Conservation (phyloP, 805 yeast genomes). For the Pichia californica region DNA sequence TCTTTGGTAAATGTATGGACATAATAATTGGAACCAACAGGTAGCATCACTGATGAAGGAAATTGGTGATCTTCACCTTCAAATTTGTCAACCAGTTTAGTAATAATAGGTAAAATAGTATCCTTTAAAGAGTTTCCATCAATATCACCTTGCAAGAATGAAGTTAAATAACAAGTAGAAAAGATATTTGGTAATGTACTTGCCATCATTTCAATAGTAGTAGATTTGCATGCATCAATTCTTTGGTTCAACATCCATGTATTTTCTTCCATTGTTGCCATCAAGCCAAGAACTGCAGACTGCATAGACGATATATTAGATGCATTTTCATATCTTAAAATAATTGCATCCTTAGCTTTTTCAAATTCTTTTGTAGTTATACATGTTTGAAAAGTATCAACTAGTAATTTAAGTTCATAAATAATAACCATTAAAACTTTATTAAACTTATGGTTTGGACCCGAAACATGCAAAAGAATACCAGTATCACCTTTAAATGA, state of each 20-base stretch:
- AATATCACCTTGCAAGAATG: constrained; percentile 48
- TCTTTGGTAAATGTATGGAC: constrained; percentile 37
- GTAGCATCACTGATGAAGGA: constrained; percentile 36
- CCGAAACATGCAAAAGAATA: constrained; percentile 46
- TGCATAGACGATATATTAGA: constrained; percentile 39
- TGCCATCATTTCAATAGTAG: constrained; percentile 33
- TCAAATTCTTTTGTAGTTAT: constrained; percentile 34
- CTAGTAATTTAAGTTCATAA: constrained; percentile 24
- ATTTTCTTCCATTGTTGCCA: constrained; percentile 49
- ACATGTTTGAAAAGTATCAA: constrained; percentile 6
- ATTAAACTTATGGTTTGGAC: constrained; percentile 38
- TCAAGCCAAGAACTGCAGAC: constrained; percentile 43
- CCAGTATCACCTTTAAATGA: constrained; percentile 50
- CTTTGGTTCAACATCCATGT: constrained; percentile 51
- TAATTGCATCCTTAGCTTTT: constrained; percentile 40
- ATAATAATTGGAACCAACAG: constrained; percentile 31
- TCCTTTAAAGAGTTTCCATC: constrained; percentile 1
- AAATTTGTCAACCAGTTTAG: constrained; percentile 11
- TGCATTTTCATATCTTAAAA: constrained; percentile 42
- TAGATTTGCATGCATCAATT: constrained; percentile 46
- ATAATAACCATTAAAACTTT: constrained; percentile 31
- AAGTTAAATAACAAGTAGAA: constrained; percentile 28
- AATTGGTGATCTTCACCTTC: constrained; percentile 10
- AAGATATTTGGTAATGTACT: constrained; percentile 27
- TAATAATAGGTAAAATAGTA: constrained; percentile 11